Evolutionary conservation across 2,329 filamentous ascomycete species (phyloP).

Genomic region (Hymenoscyphus repandus): DNA sequence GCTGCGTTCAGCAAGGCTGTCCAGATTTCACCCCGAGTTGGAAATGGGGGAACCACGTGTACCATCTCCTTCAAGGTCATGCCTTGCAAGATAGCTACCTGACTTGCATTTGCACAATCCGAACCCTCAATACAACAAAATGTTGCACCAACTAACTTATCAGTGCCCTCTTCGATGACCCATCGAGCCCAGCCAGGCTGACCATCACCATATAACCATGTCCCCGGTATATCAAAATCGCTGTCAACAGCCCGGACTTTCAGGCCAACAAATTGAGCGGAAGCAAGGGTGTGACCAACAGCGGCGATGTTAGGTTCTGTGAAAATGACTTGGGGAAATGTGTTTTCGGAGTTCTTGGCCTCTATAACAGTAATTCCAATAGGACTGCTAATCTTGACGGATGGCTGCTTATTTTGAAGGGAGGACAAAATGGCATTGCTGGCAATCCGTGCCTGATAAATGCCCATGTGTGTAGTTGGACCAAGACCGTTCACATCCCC

Average conservation of each 20-base stretch:
- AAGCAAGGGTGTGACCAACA: constrained; percentile 5
- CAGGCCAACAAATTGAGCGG: constrained; percentile 2
- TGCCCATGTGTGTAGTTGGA: constrained; percentile 9
- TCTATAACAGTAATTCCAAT: neutral
- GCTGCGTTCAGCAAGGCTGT: constrained; percentile 9
- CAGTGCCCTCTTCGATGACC: constrained; percentile 7
- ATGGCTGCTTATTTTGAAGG: neutral
- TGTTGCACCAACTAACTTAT: constrained; percentile 11
- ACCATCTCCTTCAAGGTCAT: constrained; percentile 7
- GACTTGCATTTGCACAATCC: constrained; percentile 6
- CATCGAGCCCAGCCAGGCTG: constrained; percentile 12
- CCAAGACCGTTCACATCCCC: constrained; percentile 12
- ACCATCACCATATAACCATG: constrained; percentile 9
- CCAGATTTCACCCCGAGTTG: constrained; percentile 9
- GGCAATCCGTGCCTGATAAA: constrained; percentile 10
- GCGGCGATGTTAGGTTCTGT: constrained; percentile 9
- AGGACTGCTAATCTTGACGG: neutral
- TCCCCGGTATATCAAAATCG: constrained; percentile 5
- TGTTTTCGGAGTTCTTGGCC: neutral
- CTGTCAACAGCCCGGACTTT: constrained; percentile 2
- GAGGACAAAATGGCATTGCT: constrained; percentile 8
- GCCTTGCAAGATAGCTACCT: constrained; percentile 9
- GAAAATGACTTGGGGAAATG: constrained; percentile 8
- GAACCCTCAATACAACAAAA: constrained; percentile 8
- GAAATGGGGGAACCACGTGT: constrained; percentile 12